Percentiles rank a stretch among this genome's conserved stretches.
Conservation (phyloP, 257 asterid species). For the Forsythia suspensa region DNA sequence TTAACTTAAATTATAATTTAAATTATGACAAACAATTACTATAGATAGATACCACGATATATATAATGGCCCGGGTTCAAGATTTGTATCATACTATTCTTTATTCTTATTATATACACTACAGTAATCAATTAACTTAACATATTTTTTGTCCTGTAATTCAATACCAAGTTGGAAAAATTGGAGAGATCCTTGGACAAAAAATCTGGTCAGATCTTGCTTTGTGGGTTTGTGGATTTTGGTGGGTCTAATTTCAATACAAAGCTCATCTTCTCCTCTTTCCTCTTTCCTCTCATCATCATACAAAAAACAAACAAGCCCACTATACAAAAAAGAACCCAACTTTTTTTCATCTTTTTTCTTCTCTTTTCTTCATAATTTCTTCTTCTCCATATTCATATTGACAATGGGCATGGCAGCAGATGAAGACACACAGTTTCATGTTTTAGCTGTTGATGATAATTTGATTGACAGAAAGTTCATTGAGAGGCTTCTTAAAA, state of each 20-base stretch:
- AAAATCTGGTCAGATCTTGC: constrained; percentile 9
- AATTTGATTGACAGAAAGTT: constrained; percentile 57
- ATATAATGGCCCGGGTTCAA: background rate
- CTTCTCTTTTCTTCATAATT: background rate
- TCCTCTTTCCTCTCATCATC: constrained; percentile 15
- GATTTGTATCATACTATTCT: background rate
- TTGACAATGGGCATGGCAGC: constrained; percentile 42
- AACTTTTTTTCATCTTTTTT: background rate
- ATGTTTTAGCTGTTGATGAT: constrained; percentile 65
- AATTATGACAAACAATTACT: too few species aligned
- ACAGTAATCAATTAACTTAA: background rate
- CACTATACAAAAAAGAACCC: background rate
- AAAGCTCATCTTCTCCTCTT: constrained; percentile 23
- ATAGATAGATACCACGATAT: too few species aligned
- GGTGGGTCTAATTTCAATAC: constrained; percentile 51
- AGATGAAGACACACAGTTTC: constrained; percentile 48
- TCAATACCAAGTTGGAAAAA: background rate
- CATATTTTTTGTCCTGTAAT: background rate
- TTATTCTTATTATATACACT: background rate
- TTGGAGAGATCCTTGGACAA: background rate
- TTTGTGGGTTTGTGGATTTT: constrained; percentile 16
- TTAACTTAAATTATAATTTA: constrained; percentile 61
- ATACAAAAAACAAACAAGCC: constrained; percentile 10
- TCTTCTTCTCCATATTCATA: background rate
- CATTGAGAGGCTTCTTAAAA: constrained; percentile 57